Evolutionary conservation across 352 stramenopile species (phyloP).

Genomic region (Phytopythium delawarense): DNA sequence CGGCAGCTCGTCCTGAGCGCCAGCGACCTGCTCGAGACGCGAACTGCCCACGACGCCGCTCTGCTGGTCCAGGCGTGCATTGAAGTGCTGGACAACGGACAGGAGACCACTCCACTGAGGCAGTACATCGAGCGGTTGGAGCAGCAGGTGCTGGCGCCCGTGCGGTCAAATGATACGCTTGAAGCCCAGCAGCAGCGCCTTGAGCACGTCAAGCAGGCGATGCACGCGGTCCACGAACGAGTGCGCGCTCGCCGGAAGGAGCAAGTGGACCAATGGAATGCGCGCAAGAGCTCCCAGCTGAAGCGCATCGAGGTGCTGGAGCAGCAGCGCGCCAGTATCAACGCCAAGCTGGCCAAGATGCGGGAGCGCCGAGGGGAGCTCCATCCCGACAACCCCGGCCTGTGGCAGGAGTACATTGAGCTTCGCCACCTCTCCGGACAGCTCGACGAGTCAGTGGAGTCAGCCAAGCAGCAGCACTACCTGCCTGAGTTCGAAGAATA

Average conservation of each 20-base stretch:
- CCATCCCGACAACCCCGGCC: slow-evolving; percentile 36
- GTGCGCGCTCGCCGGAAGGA: slow-evolving; percentile 42
- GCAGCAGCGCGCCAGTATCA: slow-evolving; percentile 53
- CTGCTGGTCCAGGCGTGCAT: slow-evolving; percentile 51
- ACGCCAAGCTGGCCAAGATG: slow-evolving; percentile 61
- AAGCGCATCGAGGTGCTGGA: slow-evolving; percentile 66
- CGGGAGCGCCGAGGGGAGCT: slow-evolving; percentile 29
- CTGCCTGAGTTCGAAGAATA: slow-evolving; percentile 60
- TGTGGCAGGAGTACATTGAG: slow-evolving; percentile 72
- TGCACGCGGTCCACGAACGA: slow-evolving; percentile 45
- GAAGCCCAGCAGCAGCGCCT: slow-evolving; percentile 17
- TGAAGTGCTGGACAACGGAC: slow-evolving; percentile 38
- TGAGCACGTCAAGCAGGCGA: slow-evolving; percentile 43
- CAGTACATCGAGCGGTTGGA: slow-evolving; percentile 55
- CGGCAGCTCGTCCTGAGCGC: slow-evolving; percentile 45
- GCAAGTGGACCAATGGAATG: slow-evolving; percentile 44
- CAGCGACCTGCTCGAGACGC: slow-evolving; percentile 25
- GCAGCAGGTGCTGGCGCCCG: slow-evolving; percentile 29
- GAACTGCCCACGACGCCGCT: slow-evolving; percentile 37
- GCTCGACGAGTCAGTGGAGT: slow-evolving; percentile 52
- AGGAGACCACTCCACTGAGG: slow-evolving; percentile 30
- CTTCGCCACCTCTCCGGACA: slow-evolving; percentile 57
- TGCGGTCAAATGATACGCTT: slow-evolving; percentile 1
- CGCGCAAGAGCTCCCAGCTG: slow-evolving; percentile 48
- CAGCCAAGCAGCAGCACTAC: slow-evolving; percentile 65